Evolutionary conservation across 345 rosid species (phyloP), one percentile per base, ranked within the genome.

Genomic region (Arabidopsis suecica): DNA sequence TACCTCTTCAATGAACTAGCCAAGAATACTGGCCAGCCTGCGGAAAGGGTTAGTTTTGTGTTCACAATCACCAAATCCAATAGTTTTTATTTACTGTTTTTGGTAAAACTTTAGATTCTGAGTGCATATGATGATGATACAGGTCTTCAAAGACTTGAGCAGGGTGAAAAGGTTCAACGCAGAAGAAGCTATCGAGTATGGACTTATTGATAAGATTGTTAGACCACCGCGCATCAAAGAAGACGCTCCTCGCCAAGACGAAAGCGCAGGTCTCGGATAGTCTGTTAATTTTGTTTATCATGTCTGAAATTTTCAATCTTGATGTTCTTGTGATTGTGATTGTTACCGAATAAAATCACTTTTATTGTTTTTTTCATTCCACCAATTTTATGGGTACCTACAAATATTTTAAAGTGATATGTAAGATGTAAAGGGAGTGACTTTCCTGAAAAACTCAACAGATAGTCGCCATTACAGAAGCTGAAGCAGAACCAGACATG

Each of bases 1-100:
- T 91, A 94, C 83, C 86, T 91, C 63, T 86, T 79, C 75, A 84
- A 64, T 12, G 97, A 91, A 81, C 82, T 91, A 74, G 86, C 99
- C 36, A 81, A 85, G 78, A 86, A 86, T 18, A 95, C 97, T 0
- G 91, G 99, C 45, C 97, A 90, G 79, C 86, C 97, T 56, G 37
- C 77, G 6, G 97, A 95, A 81, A 90, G 76, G 90, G 97, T 91
- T 23, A 78, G 89, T 75, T 68, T 70, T 59, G 33, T 44, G 65
- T 68, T 13, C 65, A 18, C 7, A 6, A 5, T 59, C 23, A 25
- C 53, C 50, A 54, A 47, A 69, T 25, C 2, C 25, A 42, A 61
- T n/a, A 30, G 28, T 40, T 78, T 32, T 18, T 37, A 3, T 61
- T 1, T 25, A 56, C 50, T 20, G 2, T 64, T 64, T 30, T 28